These are phyloP conservation scores for Escovopsis weberi DNA, from an alignment of 2,329 filamentous ascomycete genomes.

Conservation along the genomic window DNA sequence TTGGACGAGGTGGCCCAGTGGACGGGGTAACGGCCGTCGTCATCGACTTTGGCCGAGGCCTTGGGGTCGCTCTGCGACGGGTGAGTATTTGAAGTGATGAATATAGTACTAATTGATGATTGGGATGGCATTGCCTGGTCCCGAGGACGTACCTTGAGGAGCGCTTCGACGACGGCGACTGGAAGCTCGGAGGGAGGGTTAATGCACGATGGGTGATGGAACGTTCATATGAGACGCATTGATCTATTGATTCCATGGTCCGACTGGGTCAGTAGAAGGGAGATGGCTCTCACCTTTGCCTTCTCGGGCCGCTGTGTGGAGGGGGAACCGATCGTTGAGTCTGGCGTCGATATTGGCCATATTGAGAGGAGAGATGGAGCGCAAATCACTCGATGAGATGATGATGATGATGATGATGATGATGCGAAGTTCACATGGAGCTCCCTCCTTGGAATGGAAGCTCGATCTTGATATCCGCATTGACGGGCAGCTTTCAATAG, in stretches of 20 bases:
- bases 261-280: not conserved
- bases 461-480: too few species aligned
- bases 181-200: not conserved
- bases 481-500: too few species aligned
- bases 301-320: conserved; percentile 77
- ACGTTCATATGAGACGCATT: not conserved
- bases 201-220: too few species aligned
- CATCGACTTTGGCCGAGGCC: conserved; percentile 57
- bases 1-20: conserved; percentile 92
- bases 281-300: conserved; percentile 50
- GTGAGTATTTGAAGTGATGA: too few species aligned
- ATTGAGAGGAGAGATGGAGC: not conserved
- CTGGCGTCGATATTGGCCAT: conserved; percentile 15
- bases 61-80: conserved; percentile 56
- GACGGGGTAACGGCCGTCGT: conserved; percentile 77
- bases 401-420: too few species aligned
- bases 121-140: too few species aligned
- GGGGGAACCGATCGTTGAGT: conserved; percentile 52
- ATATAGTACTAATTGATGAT: too few species aligned
- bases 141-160: conserved; percentile 15
- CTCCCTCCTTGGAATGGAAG: too few species aligned
- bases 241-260: not conserved
- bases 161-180: conserved; percentile 59
- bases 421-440: too few species aligned
- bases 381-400: not conserved